Conservation (phyloP, 2,329 filamentous ascomycete genomes). For the Cercospora zeae-maydis region DNA sequence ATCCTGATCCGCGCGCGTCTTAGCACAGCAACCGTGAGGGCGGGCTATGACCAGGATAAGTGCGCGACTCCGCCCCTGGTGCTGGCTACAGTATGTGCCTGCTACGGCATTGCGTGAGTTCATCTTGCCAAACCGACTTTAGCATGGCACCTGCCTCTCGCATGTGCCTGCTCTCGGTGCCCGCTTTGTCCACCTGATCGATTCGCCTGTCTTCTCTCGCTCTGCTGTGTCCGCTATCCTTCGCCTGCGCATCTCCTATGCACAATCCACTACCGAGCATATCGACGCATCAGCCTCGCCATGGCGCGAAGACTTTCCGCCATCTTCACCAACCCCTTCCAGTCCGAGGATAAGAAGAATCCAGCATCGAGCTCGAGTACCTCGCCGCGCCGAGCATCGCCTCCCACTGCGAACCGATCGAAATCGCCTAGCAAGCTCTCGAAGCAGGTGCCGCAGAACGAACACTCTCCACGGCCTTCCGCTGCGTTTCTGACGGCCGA, state of each 20-base stretch:
- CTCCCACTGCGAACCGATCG: slow-evolving; percentile 18
- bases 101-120: background rate
- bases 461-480: slow-evolving; percentile 18
- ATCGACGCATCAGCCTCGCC: background rate
- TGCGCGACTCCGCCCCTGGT: background rate
- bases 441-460: slow-evolving; percentile 23
- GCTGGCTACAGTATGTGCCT: background rate
- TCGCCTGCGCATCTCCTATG: background rate
- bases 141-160: background rate
- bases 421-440: slow-evolving; percentile 24
- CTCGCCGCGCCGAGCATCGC: slow-evolving; percentile 19
- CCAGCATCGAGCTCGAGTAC: slow-evolving; percentile 13
- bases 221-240: background rate
- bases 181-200: background rate
- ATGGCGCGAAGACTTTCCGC: slow-evolving; percentile 26
- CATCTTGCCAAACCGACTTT: too few relatives aligned
- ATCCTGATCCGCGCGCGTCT: background rate
- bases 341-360: slow-evolving; percentile 20
- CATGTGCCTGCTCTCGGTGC: background rate
- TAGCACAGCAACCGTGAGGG: background rate
- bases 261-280: background rate
- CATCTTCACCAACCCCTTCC: slow-evolving; percentile 22
- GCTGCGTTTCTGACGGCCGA: slow-evolving; percentile 18
- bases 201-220: background rate
- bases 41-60: background rate